Evolutionary conservation across 768 basidiomycete species (phyloP).

Genomic region (Boletus vermiculosoides): DNA sequence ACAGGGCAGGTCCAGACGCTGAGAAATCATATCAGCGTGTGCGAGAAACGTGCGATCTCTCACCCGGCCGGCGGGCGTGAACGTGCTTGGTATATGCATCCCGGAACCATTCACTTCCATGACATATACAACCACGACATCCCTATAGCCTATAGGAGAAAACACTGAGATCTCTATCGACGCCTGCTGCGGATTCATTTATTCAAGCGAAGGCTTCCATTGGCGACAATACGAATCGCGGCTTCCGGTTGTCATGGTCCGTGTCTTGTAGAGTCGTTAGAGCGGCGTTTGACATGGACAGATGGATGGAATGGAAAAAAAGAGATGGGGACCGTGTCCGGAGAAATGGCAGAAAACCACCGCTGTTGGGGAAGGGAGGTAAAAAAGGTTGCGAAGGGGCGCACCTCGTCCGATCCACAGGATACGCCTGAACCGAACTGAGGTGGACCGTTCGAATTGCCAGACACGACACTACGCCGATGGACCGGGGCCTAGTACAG

Average conservation of each 20-base stretch:
- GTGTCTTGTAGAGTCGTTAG: background rate
- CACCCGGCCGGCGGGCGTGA: background rate
- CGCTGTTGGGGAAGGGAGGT: background rate
- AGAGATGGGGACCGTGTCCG: background rate
- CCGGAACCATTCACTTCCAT: background rate
- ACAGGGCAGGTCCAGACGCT: background rate
- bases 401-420: background rate
- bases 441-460: background rate
- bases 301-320: background rate
- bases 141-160: background rate
- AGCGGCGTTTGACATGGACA: constrained; percentile 5
- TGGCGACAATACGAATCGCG: background rate
- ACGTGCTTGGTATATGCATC: background rate
- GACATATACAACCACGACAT: background rate
- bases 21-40: background rate
- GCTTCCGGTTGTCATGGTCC: constrained; percentile 9
- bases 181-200: background rate
- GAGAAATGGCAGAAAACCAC: background rate
- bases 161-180: background rate
- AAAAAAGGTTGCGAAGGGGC: background rate
- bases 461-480: background rate
- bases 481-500: background rate
- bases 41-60: background rate
- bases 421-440: background rate
- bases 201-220: background rate